phyloP scores from a whole-genome alignment of 2,329 filamentous ascomycete species.

The Penicillium freii region DNA sequence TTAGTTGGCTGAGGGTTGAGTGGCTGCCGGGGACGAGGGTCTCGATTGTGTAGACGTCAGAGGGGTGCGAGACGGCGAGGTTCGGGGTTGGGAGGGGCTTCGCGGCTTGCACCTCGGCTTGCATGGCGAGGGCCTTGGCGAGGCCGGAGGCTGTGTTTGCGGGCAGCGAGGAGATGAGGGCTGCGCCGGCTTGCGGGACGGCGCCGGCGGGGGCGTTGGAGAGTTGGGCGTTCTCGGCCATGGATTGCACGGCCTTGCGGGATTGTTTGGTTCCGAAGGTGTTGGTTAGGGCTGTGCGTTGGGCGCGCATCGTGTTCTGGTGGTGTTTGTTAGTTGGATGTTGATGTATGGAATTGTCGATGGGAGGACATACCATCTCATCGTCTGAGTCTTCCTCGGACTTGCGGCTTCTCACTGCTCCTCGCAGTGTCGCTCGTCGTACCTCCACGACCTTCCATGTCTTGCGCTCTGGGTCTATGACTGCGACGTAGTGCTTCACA shows the following conservation, averaged over 20 bases:
- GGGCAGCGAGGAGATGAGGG: conserved; percentile 45
- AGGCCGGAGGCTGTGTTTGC: conserved; percentile 32
- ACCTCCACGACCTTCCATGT: conserved; percentile 55
- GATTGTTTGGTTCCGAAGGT: conserved; percentile 53
- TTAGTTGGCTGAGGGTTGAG: conserved; percentile 43
- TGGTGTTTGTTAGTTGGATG: conserved; percentile 11
- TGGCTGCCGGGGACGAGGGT: conserved; percentile 43
- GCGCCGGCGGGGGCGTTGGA: conserved; percentile 39
- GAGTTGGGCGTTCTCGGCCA: conserved; percentile 50
- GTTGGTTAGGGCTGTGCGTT: conserved; percentile 46
- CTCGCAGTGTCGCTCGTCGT: conserved; percentile 56
- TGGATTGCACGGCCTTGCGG: conserved; percentile 48
- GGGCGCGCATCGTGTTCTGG: conserved; percentile 39
- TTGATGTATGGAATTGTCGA: background rate
- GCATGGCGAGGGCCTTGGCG: conserved; percentile 35
- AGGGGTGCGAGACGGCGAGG: conserved; percentile 43
- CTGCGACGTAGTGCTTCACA: conserved; percentile 60
- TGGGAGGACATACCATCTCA: conserved; percentile 27
- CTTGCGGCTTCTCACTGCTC: conserved; percentile 39
- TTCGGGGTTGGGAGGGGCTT: conserved; percentile 48
- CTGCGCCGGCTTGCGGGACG: conserved; percentile 42
- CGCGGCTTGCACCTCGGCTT: conserved; percentile 45
- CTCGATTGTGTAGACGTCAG: conserved; percentile 47
- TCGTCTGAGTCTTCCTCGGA: conserved; percentile 28
- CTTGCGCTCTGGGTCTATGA: conserved; percentile 56